These are phyloP conservation scores for Erodium trifolium DNA, from an alignment of 441 rosid genomes.

Conservation along the genomic window DNA sequence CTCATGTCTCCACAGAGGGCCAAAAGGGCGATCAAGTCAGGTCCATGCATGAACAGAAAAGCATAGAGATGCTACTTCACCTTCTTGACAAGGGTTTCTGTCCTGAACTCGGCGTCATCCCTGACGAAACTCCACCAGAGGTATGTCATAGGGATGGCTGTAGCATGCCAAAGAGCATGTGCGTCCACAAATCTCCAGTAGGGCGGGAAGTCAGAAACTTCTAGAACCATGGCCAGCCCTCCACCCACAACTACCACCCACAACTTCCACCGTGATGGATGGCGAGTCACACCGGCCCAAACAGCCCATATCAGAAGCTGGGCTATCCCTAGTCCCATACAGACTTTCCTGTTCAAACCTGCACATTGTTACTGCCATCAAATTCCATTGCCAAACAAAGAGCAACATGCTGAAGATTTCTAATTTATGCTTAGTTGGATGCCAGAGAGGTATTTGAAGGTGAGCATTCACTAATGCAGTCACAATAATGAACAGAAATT, in stretches of 20 bases:
- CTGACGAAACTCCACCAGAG: constrained; percentile 61
- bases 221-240: constrained; percentile 32
- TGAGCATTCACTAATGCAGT: neutral
- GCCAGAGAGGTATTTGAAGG: too few relatives aligned
- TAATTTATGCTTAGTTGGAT: too few relatives aligned
- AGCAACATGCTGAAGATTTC: neutral
- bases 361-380: constrained; percentile 17
- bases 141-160: constrained; percentile 45
- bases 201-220: constrained; percentile 46
- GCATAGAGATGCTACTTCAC: constrained; percentile 26
- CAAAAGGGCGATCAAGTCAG: constrained; percentile 9
- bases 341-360: constrained; percentile 59
- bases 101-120: constrained; percentile 52
- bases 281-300: constrained; percentile 47
- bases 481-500: neutral
- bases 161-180: constrained; percentile 40
- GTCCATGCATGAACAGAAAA: neutral
- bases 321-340: constrained; percentile 36
- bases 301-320: constrained; percentile 55
- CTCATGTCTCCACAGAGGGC: too few relatives aligned
- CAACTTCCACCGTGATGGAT: constrained; percentile 54
- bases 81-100: constrained; percentile 49
- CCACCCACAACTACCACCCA: constrained; percentile 37
- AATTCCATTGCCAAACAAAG: neutral
- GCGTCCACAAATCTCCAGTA: constrained; percentile 46